Evolutionary conservation across 257 asterid genomes (phyloP), one percentile per base, ranked within the genome.

Genomic region (Cordia subcordata): DNA sequence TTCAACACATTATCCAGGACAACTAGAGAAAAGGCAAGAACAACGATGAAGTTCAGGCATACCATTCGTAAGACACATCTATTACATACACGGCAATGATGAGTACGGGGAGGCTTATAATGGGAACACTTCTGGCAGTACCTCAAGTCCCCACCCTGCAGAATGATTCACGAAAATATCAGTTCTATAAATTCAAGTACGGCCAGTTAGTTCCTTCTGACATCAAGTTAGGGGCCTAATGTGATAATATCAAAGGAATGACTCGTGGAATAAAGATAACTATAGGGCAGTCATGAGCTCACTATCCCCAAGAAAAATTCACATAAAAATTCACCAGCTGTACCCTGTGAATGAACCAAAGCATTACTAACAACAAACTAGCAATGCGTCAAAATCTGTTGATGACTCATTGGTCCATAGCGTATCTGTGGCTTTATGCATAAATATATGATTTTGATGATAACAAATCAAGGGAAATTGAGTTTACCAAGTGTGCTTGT

Each of bases 41-140:
- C n/a, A 59, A 68, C 56, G 67, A 77, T 58, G 68, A 63, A 76
- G 51, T 71, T 53, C 55, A 53, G 55, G 50, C 85, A 57, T 87
- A 88, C 98, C 98, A 88, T 92, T 72, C 93, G 81, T 77, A 92
- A 64, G 69, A 92, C 93, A 72, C 98, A 92, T 75, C 86, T 80
- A 59, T 88, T 88, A 58, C 96, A 92, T 53, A 86, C 67, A 66
- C 95, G 93, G 64, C 98, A 92, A 70, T 92, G 98, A 72, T 92
- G 96, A 35, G 98, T 90, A 20, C 96, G 87, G 16, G 96, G 95
- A 54, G 98, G 96, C 86, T 92, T 92, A 69, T 86, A 69, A 70
- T 74, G 86, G 14, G 82, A 73, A 66, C 96, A 92, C 81, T 92
- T 92, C 56, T 92, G 95, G 75, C 98, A 92, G 78, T 77, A 92